Evolutionary conservation across 305 asterid species (phyloP).

Genomic region (Fraxinus sp.): DNA sequence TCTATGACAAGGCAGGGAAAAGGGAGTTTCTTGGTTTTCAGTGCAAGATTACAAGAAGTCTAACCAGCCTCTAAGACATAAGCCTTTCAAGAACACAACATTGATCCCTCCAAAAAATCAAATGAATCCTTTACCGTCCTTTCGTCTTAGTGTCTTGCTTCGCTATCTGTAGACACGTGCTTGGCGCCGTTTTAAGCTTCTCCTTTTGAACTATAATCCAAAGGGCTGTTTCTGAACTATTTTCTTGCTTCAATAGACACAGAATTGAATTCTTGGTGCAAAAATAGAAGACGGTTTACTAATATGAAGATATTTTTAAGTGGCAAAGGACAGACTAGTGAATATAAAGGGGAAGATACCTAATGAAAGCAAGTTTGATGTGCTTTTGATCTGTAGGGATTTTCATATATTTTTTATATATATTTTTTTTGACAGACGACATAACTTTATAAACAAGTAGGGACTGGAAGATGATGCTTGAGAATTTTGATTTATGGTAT

Average conservation of each 20-base stretch:
- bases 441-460: not conserved
- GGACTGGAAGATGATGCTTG: not conserved
- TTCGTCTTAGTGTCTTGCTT: not conserved
- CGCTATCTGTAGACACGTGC: not conserved
- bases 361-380: conserved; percentile 3
- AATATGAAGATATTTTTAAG: not conserved
- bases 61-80: not conserved
- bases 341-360: not conserved
- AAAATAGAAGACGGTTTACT: not conserved
- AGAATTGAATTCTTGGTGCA: not conserved
- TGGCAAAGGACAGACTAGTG: not conserved
- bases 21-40: not conserved
- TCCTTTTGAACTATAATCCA: not conserved
- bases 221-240: not conserved
- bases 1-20: too few species aligned
- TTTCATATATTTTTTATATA: too few species aligned
- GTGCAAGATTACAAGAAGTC: conserved; percentile 14
- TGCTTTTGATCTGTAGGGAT: not conserved
- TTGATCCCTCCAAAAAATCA: conserved; percentile 23
- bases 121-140: not conserved
- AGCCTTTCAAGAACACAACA: conserved; percentile 3
- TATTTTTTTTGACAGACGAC: not conserved
- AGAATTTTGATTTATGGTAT: conserved; percentile 41
- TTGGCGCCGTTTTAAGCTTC: not conserved
- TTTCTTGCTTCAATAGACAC: conserved; percentile 9